phyloP scores from a whole-genome alignment of 2,329 filamentous ascomycete species.

The Fusarium duplospermum region DNA sequence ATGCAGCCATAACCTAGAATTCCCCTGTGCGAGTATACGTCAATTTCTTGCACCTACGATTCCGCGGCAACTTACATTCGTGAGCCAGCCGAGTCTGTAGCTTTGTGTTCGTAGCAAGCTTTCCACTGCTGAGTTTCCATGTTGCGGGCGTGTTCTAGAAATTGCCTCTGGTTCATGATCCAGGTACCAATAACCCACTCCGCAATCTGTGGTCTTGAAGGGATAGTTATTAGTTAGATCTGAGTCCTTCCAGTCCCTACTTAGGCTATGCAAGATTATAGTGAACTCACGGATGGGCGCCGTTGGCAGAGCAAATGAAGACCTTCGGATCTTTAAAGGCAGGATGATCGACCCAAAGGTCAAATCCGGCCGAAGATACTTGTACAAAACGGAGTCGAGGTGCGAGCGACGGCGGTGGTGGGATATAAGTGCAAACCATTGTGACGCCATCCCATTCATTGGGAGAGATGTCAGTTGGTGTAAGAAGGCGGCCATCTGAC shows the following conservation, averaged over 20 bases:
- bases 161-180: background rate
- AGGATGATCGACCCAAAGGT: background rate
- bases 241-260: too few species aligned
- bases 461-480: background rate
- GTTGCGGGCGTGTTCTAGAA: background rate
- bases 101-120: background rate
- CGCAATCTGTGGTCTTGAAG: background rate
- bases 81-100: background rate
- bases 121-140: background rate
- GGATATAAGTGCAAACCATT: background rate
- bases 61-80: background rate
- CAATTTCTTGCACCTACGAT: background rate
- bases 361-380: background rate
- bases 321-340: background rate
- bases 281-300: background rate
- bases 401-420: background rate
- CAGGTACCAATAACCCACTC: constrained; percentile 4
- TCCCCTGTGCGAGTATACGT: background rate
- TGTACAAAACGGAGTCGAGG: background rate
- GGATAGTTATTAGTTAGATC: background rate
- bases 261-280: too few species aligned
- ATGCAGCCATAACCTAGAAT: constrained; percentile 56
- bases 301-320: background rate
- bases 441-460: background rate
- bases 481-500: background rate